A percentile compares a stretch with the other conserved stretches of the same genome.
Conservation (phyloP, 2,329 filamentous ascomycete species). For the Xylaria arbuscula region DNA sequence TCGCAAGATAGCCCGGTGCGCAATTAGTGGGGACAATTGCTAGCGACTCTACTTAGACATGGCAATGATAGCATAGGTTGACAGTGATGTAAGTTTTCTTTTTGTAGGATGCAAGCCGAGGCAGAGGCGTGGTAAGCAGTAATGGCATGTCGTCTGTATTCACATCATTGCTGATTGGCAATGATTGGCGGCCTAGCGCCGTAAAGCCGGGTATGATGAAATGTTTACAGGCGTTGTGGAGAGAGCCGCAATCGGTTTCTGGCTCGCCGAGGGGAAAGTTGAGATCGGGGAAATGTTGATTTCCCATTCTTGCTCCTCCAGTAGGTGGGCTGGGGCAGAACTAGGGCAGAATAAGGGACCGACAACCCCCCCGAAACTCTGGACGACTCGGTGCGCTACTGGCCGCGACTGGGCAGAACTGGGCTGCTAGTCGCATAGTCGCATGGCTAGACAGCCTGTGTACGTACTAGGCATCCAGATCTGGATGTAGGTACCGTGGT, state of each 20-base stretch:
- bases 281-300: constrained; percentile 48
- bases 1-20: background rate
- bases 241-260: constrained; percentile 51
- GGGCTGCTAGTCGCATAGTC: constrained; percentile 1
- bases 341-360: constrained; percentile 23
- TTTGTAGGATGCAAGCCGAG: no score
- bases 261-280: constrained; percentile 45
- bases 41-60: background rate
- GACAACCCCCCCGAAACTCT: constrained; percentile 27
- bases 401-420: constrained; percentile 16
- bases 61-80: background rate
- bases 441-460: constrained; percentile 11
- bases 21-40: constrained; percentile 1
- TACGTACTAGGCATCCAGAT: background rate
- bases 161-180: constrained; percentile 35
- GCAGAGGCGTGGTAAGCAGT: constrained; percentile 4
- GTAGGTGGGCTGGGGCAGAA: constrained; percentile 8
- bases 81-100: no score
- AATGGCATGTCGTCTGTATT: constrained; percentile 17
- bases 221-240: constrained; percentile 46
- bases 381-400: constrained; percentile 31
- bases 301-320: constrained; percentile 42
- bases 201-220: constrained; percentile 43
- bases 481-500: constrained; percentile 10
- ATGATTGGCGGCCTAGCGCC: constrained; percentile 39